Base-by-base conservation (phyloP, 805 yeast species). In the Starmerella sp. region DNA sequence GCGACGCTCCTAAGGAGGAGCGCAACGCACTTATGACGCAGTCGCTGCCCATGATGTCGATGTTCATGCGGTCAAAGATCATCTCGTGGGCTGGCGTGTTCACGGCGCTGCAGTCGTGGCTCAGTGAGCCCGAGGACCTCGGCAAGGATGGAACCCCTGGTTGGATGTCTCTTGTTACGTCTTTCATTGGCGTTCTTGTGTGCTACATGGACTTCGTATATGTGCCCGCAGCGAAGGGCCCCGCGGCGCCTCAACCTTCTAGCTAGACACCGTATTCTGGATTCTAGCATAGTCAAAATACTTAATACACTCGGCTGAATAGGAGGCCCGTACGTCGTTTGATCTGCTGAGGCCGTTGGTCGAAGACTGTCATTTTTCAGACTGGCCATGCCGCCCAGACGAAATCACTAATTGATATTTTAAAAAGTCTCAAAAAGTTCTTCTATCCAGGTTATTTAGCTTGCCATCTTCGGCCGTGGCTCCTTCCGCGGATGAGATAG, bases 51-150 rank as follows among this genome's bases (percentile, higher is more conserved):
- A 61, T 70, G 62, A 69, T 68, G 14, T 73, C 71, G 53, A 70
- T 70, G 70, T 69, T 70, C 54, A 55, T 70, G 62, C 57, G 68
- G 51, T 68, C 71, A 55, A 66, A 67, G 62, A 51, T 69, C 53
- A 59, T 70, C 54, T 62, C 69, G 17, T 70, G 73, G 73, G 61
- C 68, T 31, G 68, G 72, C 29, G 48, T 70, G 44, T 70, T 70
- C 60, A 58, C 69, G 9, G 64, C 71, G 37, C 46, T 69, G 31
- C 72, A 69, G 53, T 53, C 60, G 29, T 68, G 54, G 54, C 62
- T 70, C 46, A 64, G 64, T 56, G 69, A 69, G 58, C 68, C 71
- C 17, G 55, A 53, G 50, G 48, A 56, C 29, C 47, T 58, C 13
- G 54, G 56, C 30, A 64, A 55, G 29, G 59, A 61, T n/a, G 57